These are phyloP conservation scores for Ailanthus altissimus DNA, from an alignment of 345 rosid genomes.

Conservation along the genomic window DNA sequence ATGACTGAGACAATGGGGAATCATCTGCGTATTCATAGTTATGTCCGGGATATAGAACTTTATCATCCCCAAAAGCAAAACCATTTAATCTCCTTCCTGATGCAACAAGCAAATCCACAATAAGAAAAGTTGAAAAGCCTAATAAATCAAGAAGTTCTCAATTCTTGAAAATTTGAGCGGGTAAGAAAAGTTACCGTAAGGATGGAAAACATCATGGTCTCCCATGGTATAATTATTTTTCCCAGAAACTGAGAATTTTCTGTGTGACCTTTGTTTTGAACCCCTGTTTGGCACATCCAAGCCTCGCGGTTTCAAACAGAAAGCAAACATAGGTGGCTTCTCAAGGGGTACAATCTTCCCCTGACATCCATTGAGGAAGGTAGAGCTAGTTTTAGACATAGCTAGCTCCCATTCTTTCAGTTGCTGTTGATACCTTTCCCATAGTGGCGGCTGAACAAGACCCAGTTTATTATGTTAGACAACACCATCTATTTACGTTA, in stretches of 20 bases:
- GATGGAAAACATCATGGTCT: constrained; percentile 59
- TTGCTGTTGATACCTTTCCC: constrained; percentile 87
- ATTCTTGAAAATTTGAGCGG: constrained; percentile 21
- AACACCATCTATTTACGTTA: not conserved
- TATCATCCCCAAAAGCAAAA: constrained; percentile 70
- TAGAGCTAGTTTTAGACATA: constrained; percentile 44
- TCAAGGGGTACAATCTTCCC: constrained; percentile 50
- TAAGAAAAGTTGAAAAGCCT: not conserved
- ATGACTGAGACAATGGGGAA: constrained; percentile 50
- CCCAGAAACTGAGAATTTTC: constrained; percentile 61
- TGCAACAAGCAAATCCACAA: constrained; percentile 26
- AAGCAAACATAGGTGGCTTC: constrained; percentile 95
- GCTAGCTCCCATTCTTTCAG: constrained; percentile 80
- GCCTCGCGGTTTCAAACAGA: constrained; percentile 95
- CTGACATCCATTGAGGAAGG: constrained; percentile 47
- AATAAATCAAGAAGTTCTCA: not conserved
- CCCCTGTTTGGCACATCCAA: constrained; percentile 89
- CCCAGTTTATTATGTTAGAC: constrained; percentile 20
- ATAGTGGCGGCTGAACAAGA: constrained; percentile 71
- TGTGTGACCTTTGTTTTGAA: constrained; percentile 85
- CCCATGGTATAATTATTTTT: constrained; percentile 49
- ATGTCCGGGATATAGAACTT: constrained; percentile 44
- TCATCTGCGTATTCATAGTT: constrained; percentile 60
- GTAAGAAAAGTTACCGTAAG: constrained; percentile 37
- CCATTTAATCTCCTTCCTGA: constrained; percentile 81